Evolutionary conservation across 2,329 filamentous ascomycete species (phyloP), one percentile per base, ranked within the genome.

Genomic region (Pseudocercospora macadamiae): DNA sequence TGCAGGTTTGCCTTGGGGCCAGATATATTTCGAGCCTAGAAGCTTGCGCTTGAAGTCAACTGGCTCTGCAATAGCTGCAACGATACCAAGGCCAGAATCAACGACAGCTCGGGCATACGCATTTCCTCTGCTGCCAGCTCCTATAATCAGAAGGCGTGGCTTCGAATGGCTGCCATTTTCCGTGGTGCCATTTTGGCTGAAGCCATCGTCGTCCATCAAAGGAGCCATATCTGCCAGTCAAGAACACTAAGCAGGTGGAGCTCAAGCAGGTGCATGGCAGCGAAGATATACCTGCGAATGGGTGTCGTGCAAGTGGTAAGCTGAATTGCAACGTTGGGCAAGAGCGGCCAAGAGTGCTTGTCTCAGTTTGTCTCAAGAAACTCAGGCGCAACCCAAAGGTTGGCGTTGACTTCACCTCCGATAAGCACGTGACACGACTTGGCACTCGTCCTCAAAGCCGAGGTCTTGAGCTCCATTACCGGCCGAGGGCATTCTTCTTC

Each of bases 41-140:
- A 83, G 80, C 39, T 82, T 77, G 3, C 93, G 86, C 75, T 96
- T 96, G 76, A 87, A 95, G 12, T 81, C 73, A 65, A 91, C 80
- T 0, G 93, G 91, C 67, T 97, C 95, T 19, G 89, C 91, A 14
- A 99, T 85, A 23, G 90, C 90, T 19, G 83, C 84, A 60, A 97
- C 84, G 28, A 87, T 72, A 4, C 88, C 90, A 64, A 86, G 83
- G 60, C 84, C 87, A 16, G 84, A 85, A 14, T 81, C 79, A n/a
- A 78, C 74, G 7, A 91, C 86, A 53, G 88, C 88, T 59, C 81
- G 80, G 28, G 88, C 89, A 72, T 96, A 96, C 26, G 86, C 83
- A 52, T 83, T 82, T 12, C 92, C 92, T 32, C 92, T 86, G 48
- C 89, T 90, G 30, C 92, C 91, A 6, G 90, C 91, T 18, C 92